Base-by-base conservation (phyloP, 2,329 filamentous ascomycete species). In the Neurospora sp. region DNA sequence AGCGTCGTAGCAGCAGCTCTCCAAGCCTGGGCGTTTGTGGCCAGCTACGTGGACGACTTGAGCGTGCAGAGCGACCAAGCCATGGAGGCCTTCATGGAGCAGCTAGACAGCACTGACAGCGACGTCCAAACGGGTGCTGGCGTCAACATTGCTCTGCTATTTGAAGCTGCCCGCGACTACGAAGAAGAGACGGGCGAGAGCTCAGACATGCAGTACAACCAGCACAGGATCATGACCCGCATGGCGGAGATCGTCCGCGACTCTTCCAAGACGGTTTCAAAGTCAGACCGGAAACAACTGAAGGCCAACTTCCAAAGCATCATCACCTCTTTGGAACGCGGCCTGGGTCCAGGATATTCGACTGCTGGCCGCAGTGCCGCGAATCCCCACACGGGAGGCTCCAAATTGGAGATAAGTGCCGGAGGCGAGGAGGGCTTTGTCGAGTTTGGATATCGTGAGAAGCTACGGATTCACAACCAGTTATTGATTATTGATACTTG, bases 1-100 rank as follows among this genome's bases (percentile, higher is more conserved):
- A 83, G 84, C 2, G 87, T 93, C 1, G 92, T 97, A 1, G 84
- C 88, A 3, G 91, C 92, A 0, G 92, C 92, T 0, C 82, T 96
- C 1, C 86, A 91, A 73, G 88, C 90, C 70, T 97, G 92, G 92
- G 90, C 90, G 1, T 91, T 95, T 73, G 85, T 96, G 5, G 91
- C 91, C 5, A 93, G 91, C 4, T 87, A 91, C 71, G 82, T 95
- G 6, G 90, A 93, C 3, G 91, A 95, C 75, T 83, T 93, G 62
- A 88, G 92, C 74, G 85, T 87, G 17, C 85, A 89, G 71, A 92
- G 90, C 39, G 89, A 92, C 73, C 81, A 87, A 37, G 90, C 92
- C 17, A 86, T 96, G 75, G 91, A 96, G 68, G 89, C 90, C 1
- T 93, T 97, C 74, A 89, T 92, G 57, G 93, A 97, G 66, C 93